Evolutionary conservation across 2,329 filamentous ascomycete genomes (phyloP).

Genomic region (Hymenoscyphus fraxineus): DNA sequence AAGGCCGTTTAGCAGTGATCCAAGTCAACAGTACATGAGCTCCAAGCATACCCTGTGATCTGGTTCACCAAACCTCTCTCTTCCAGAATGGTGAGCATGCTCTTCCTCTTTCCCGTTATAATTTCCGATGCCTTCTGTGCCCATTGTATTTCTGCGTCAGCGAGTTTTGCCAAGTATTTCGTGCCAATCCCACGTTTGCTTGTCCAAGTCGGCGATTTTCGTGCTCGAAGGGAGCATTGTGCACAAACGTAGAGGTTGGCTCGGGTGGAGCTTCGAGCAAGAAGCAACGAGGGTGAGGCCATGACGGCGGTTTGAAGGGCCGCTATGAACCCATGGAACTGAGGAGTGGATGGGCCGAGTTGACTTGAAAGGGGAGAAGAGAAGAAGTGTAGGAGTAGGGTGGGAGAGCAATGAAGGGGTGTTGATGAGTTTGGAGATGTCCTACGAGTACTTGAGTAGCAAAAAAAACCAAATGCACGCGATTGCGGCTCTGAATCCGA

Average conservation of each 20-base stretch:
- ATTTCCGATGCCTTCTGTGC: conserved; percentile 45
- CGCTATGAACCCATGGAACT: conserved; percentile 5
- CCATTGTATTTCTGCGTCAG: conserved; percentile 43
- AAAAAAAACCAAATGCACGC: background rate
- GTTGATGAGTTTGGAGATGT: background rate
- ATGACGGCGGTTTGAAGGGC: conserved; percentile 22
- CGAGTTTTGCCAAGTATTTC: conserved; percentile 37
- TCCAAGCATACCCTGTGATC: conserved; percentile 61
- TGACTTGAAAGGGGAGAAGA: background rate
- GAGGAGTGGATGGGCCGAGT: background rate
- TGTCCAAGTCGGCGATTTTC: conserved; percentile 15
- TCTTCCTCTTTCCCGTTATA: conserved; percentile 44
- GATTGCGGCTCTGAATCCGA: background rate
- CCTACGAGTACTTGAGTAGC: too few relatives aligned
- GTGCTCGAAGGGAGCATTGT: conserved; percentile 29
- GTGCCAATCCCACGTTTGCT: conserved; percentile 29
- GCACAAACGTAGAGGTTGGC: conserved; percentile 31
- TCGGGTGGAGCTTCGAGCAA: conserved; percentile 25
- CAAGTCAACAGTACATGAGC: background rate
- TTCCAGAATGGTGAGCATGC: conserved; percentile 62
- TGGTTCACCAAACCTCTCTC: conserved; percentile 72
- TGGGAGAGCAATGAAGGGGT: background rate
- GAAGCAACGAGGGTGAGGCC: conserved; percentile 29
- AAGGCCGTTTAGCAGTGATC: conserved; percentile 9
- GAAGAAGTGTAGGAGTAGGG: background rate